These are phyloP conservation scores for Exsudoporus floridanus DNA, from an alignment of 1,284 basidiomycete species.

Conservation along the genomic window DNA sequence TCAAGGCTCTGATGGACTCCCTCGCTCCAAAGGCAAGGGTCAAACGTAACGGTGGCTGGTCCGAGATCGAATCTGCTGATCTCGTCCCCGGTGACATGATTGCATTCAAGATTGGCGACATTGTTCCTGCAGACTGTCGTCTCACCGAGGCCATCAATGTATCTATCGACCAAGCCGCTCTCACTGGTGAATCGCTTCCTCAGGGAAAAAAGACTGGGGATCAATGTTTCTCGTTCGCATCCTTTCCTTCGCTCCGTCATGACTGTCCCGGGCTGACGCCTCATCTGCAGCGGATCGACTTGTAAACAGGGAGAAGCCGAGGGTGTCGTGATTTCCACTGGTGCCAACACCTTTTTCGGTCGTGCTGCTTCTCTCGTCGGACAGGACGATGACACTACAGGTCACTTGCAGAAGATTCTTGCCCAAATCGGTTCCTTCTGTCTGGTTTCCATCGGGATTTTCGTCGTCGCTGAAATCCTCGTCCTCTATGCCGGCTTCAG, in stretches of 20 bases:
- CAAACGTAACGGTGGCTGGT: slow-evolving; percentile 81
- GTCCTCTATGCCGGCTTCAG: slow-evolving; percentile 86
- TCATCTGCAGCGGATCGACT: slow-evolving; percentile 73
- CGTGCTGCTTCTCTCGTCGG: slow-evolving; percentile 94
- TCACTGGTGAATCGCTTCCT: slow-evolving; percentile 95
- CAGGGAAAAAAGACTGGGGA: slow-evolving; percentile 88
- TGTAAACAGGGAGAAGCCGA: slow-evolving; percentile 98
- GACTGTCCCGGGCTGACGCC: slow-evolving; percentile 4
- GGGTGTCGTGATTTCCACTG: slow-evolving; percentile 95
- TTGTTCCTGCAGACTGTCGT: slow-evolving; percentile 95
- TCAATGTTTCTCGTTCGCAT: slow-evolving; percentile 90
- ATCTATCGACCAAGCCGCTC: slow-evolving; percentile 94
- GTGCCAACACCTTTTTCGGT: slow-evolving; percentile 95
- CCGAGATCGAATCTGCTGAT: slow-evolving; percentile 83
- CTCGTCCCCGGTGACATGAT: slow-evolving; percentile 95
- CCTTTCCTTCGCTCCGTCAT: neutral
- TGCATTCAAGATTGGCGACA: slow-evolving; percentile 97
- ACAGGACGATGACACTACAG: slow-evolving; percentile 92
- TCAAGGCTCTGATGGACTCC: slow-evolving; percentile 99
- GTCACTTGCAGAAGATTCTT: slow-evolving; percentile 97
- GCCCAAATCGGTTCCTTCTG: slow-evolving; percentile 97
- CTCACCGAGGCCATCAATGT: slow-evolving; percentile 94
- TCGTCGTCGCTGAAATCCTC: slow-evolving; percentile 88
- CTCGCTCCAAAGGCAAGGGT: slow-evolving; percentile 96
- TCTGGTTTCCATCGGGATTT: slow-evolving; percentile 89